Evolutionary conservation across 2,329 filamentous ascomycete genomes (phyloP), one percentile per base, ranked within the genome.

Genomic region (Ophiostoma quercus): DNA sequence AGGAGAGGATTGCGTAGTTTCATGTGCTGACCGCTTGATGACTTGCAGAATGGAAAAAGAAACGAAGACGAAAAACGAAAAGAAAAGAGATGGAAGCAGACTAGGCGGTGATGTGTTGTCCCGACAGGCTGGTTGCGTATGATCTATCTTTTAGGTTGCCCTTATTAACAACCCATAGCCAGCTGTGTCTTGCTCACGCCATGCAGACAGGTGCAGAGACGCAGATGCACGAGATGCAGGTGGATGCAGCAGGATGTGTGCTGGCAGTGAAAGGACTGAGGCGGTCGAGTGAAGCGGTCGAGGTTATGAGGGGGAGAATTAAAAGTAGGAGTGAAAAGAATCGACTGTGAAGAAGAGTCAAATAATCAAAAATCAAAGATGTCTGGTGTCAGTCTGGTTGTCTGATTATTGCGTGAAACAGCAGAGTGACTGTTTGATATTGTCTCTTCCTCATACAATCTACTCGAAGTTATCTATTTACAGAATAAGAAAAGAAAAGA

Each of bases 31-130:
- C 57, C 57, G 57, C 57, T 62, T 34, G 57, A 62, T 62, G 57
- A 34, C 12, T 62, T 62, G 57, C 34, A 65, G 62, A 25, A 19
- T 37, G 47, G 63, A 41, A 51, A 67, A 47, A 19, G 41, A 14
- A 41, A 60, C 41, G 32, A 60, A 43, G 14, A 6, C 7, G 14
- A 32, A 43, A 19, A 68, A 63, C 47, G 22, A 16, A 63, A 39
- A 22, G 9, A 16, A 47, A n/a, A 43, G 14, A 32, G 9, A 16
- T 32, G 22, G 29, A 16, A 32, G 14, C n/a, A 57, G n/a, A 22
- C 11, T 34, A 25, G n/a, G 62, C 62, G 62, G 62, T 66, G 70
- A 54, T 67, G 67, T 57, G 70, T 67, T 69, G 70, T 69, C 67
- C 70, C 70, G 65, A 65, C 63, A 69, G 68, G 57, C n/a, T 71